A percentile compares a stretch with the other conserved stretches of the same genome.
Conservation (phyloP, 257 asterid species). For the Solanum okadae region DNA sequence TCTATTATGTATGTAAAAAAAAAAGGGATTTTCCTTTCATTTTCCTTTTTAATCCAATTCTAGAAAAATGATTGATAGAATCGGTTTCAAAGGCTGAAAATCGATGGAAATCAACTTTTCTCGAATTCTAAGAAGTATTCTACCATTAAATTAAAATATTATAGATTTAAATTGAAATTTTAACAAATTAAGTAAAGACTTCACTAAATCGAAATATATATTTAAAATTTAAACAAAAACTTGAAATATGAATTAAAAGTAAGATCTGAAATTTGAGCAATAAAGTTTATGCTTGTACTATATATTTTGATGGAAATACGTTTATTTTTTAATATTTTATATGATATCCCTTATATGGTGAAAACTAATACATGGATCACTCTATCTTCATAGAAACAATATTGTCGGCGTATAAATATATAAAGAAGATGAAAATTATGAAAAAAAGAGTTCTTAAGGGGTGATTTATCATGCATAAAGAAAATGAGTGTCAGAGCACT, state of each 20-base stretch:
- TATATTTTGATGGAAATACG: neutral
- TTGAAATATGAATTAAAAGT: neutral
- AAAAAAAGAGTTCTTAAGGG: too few species aligned
- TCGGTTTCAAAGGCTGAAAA: too few species aligned
- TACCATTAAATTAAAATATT: too few species aligned
- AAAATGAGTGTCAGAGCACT: neutral
- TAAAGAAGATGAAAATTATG: neutral
- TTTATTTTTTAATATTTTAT: neutral
- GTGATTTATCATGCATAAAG: neutral
- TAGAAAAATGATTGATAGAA: too few species aligned
- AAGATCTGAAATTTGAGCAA: neutral
- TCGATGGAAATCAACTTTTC: neutral
- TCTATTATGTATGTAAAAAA: too few species aligned
- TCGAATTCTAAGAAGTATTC: neutral
- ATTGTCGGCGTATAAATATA: neutral
- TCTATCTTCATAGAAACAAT: neutral
- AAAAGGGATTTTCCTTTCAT: too few species aligned
- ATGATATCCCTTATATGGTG: neutral
- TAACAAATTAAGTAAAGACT: neutral
- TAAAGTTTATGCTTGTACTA: neutral
- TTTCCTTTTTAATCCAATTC: too few species aligned
- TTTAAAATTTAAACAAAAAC: neutral
- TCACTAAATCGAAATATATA: neutral
- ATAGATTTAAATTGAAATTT: neutral
- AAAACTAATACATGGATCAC: neutral